phyloP scores from a whole-genome alignment of 2,329 filamentous ascomycete genomes.

The Aquanectria penicillioides region DNA sequence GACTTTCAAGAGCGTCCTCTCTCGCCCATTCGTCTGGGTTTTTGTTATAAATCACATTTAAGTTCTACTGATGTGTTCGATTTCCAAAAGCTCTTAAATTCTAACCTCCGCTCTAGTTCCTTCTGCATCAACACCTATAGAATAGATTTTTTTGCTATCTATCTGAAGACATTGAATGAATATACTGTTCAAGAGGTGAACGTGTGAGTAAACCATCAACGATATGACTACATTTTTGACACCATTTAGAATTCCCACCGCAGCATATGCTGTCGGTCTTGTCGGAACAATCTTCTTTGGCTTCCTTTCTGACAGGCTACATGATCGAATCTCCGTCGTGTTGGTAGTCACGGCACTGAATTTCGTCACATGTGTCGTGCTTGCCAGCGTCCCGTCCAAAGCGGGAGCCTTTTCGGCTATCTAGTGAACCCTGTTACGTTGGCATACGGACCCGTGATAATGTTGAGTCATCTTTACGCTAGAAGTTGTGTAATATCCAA shows the following conservation, averaged over 20 bases:
- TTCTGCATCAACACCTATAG: background rate
- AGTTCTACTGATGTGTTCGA: background rate
- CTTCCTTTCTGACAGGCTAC: background rate
- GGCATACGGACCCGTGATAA: slow-evolving; percentile 4
- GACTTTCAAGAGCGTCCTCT: background rate
- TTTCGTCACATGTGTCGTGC: background rate
- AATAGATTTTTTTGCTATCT: background rate
- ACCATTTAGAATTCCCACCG: background rate
- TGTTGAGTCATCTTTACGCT: background rate
- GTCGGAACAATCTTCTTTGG: background rate
- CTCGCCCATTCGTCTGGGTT: background rate
- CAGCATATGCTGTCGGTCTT: background rate
- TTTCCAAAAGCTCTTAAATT: background rate
- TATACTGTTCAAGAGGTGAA: slow-evolving; percentile 2
- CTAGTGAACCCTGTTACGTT: background rate
- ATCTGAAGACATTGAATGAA: background rate
- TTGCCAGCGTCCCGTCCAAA: background rate
- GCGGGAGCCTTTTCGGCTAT: background rate
- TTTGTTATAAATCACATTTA: background rate
- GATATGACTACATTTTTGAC: background rate
- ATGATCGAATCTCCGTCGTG: background rate
- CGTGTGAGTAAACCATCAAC: background rate
- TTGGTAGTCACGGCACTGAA: background rate
- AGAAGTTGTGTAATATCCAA: background rate
- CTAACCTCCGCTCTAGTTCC: background rate